Percentiles rank a stretch among this genome's conserved stretches.
phyloP scores from a whole-genome alignment of 495 filamentous ascomycete genomes.

The Thozetella sp. region DNA sequence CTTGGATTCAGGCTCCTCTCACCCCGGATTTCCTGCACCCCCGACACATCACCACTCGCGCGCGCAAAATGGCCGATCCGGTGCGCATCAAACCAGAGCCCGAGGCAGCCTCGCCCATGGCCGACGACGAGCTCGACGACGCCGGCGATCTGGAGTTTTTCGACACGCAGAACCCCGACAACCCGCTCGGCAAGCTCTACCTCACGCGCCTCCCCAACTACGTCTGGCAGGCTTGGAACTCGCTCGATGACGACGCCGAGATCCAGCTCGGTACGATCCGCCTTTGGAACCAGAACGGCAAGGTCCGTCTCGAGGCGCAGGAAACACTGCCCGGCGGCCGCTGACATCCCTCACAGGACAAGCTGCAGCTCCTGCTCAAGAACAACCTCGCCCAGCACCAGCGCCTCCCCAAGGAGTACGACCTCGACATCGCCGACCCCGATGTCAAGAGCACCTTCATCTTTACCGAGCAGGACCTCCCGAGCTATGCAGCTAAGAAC shows the following conservation, averaged over 20 bases:
- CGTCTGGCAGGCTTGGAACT: constrained; percentile 70
- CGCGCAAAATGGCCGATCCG: constrained; percentile 39
- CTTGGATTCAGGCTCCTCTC: neutral
- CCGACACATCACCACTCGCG: too few relatives aligned
- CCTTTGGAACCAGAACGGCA: constrained; percentile 50
- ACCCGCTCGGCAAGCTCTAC: constrained; percentile 57
- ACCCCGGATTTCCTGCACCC: too few relatives aligned
- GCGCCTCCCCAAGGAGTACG: constrained; percentile 80
- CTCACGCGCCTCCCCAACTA: constrained; percentile 76
- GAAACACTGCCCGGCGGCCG: constrained; percentile 1
- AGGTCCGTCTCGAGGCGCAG: constrained; percentile 30
- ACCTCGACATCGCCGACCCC: constrained; percentile 65
- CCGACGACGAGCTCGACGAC: constrained; percentile 79
- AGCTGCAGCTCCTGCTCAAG: constrained; percentile 41
- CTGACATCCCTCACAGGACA: constrained; percentile 22
- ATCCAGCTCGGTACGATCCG: constrained; percentile 77
- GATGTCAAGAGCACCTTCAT: constrained; percentile 78
- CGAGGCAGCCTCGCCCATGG: constrained; percentile 62
- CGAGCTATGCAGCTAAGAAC: constrained; percentile 69
- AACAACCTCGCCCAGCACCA: constrained; percentile 58
- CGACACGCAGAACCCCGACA: constrained; percentile 35
- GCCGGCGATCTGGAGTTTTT: constrained; percentile 83
- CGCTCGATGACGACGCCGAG: constrained; percentile 53
- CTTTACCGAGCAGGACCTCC: constrained; percentile 89
- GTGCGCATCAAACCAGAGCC: constrained; percentile 67